Evolutionary conservation across 2,329 filamentous ascomycete species (phyloP).

Genomic region (Aphanoascus verrucosus): DNA sequence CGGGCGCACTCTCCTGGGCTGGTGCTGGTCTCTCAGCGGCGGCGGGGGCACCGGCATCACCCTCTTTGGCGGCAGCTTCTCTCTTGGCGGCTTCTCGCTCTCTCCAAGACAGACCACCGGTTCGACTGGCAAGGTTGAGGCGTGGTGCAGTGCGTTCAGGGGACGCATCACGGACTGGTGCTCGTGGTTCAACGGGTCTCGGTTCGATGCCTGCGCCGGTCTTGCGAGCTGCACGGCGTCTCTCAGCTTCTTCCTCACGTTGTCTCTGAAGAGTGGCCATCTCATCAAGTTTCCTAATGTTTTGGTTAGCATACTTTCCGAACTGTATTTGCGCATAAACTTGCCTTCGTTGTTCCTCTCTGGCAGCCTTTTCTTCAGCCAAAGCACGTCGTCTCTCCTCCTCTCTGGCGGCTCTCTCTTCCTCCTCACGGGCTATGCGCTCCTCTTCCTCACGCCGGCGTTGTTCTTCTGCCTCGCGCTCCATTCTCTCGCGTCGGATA

Average conservation of each 20-base stretch:
- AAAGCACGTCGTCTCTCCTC: slow-evolving; percentile 67
- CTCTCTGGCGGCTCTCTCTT: slow-evolving; percentile 68
- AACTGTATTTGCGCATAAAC: slow-evolving; percentile 21
- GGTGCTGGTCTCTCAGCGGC: slow-evolving; percentile 21
- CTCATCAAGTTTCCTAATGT: slow-evolving; percentile 50
- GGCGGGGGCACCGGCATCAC: slow-evolving; percentile 17
- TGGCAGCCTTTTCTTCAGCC: slow-evolving; percentile 56
- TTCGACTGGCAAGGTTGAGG: slow-evolving; percentile 43
- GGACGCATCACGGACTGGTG: slow-evolving; percentile 41
- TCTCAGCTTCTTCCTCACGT: slow-evolving; percentile 80
- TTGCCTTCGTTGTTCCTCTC: slow-evolving; percentile 50
- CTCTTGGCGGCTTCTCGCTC: slow-evolving; percentile 48
- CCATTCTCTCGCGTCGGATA: slow-evolving; percentile 69
- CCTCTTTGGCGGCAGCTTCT: slow-evolving; percentile 18
- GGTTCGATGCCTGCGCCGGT: slow-evolving; percentile 37
- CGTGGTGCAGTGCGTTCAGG: slow-evolving; percentile 44
- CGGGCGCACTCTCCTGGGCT: slow-evolving; percentile 20
- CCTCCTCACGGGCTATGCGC: slow-evolving; percentile 66
- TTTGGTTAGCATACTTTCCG: neutral
- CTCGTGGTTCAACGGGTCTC: slow-evolving; percentile 20
- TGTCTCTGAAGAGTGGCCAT: slow-evolving; percentile 57
- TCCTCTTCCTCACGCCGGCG: slow-evolving; percentile 75
- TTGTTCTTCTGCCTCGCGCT: slow-evolving; percentile 74
- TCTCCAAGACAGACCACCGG: slow-evolving; percentile 45
- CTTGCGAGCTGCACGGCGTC: slow-evolving; percentile 58